Evolutionary conservation across 1,284 basidiomycete species (phyloP).

Genomic region (Moesziomyces globuligerus): DNA sequence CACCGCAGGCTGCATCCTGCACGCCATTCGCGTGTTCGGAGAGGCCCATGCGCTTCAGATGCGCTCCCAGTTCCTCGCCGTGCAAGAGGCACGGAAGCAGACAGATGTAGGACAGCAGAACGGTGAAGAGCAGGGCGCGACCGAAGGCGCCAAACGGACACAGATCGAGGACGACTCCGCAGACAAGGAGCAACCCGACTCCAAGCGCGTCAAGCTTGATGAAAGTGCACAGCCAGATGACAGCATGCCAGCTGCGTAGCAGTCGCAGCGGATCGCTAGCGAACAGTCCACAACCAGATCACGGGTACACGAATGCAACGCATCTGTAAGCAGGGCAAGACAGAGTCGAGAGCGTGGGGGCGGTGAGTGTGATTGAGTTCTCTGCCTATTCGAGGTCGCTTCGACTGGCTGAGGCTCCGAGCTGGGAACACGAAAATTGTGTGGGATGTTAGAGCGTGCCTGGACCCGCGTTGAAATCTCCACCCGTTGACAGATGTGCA

Average conservation of each 20-base stretch:
- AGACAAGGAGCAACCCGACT: slow-evolving; percentile 10
- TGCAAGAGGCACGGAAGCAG: slow-evolving; percentile 1
- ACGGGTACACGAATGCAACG: not conserved
- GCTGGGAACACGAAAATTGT: not conserved
- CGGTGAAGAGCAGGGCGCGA: not conserved
- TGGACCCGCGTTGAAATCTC: not conserved
- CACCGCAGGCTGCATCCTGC: slow-evolving; percentile 86
- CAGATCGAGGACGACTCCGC: slow-evolving; percentile 1
- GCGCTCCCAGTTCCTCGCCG: slow-evolving; percentile 18
- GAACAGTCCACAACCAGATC: not conserved
- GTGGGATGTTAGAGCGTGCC: not conserved
- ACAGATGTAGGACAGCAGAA: not conserved
- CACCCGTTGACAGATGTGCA: not conserved
- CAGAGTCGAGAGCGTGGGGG: no score
- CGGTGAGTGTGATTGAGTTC: no score
- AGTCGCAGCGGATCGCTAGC: not conserved
- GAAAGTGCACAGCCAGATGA: slow-evolving; percentile 2
- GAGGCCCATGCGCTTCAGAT: slow-evolving; percentile 38
- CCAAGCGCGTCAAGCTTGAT: slow-evolving; percentile 21
- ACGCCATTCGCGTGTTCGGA: slow-evolving; percentile 77
- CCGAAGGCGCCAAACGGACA: slow-evolving; percentile 5
- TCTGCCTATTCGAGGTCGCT: no score
- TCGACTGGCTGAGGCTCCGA: not conserved
- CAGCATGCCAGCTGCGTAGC: slow-evolving; percentile 1
- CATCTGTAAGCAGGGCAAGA: not conserved